A percentile compares a stretch with the other conserved stretches of the same genome.
Evolutionary conservation across 2,329 filamentous ascomycete genomes (phyloP).

Genomic region (Blumeria hordei): DNA sequence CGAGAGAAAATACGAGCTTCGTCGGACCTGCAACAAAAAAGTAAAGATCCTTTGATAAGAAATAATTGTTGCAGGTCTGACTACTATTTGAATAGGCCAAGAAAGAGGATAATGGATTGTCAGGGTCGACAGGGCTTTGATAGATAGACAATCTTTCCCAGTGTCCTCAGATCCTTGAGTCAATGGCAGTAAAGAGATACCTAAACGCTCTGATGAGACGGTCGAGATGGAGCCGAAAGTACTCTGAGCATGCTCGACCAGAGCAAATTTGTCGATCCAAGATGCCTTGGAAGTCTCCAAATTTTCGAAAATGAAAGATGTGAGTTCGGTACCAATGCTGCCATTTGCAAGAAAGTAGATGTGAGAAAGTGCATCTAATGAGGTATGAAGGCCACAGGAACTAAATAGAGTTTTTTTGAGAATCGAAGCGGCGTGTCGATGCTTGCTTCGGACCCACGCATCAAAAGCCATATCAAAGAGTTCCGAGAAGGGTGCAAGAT

Average conservation of each 20-base stretch:
- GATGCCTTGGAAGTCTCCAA: slow-evolving; percentile 33
- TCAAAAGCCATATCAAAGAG: slow-evolving; percentile 49
- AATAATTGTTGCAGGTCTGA: slow-evolving; percentile 36
- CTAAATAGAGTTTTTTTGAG: slow-evolving; percentile 43
- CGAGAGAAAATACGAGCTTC: slow-evolving; percentile 43
- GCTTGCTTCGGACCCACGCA: slow-evolving; percentile 52
- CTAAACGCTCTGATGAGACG: slow-evolving; percentile 36
- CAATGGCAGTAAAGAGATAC: slow-evolving; percentile 26
- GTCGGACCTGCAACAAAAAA: slow-evolving; percentile 53
- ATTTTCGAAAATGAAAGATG: slow-evolving; percentile 46
- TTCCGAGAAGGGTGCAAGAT: slow-evolving; percentile 45
- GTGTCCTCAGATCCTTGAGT: slow-evolving; percentile 19
- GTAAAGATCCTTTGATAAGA: slow-evolving; percentile 52
- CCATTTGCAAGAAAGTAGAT: slow-evolving; percentile 63
- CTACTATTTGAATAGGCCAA: slow-evolving; percentile 46
- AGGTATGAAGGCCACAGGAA: slow-evolving; percentile 39
- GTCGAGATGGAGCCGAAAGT: slow-evolving; percentile 31
- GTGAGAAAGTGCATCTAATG: slow-evolving; percentile 40
- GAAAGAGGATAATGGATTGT: slow-evolving; percentile 42
- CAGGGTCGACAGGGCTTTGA: slow-evolving; percentile 38
- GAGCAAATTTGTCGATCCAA: slow-evolving; percentile 63
- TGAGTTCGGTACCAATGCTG: slow-evolving; percentile 37
- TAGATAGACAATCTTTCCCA: slow-evolving; percentile 27
- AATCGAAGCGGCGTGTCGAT: slow-evolving; percentile 40
- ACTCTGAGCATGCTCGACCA: slow-evolving; percentile 56